phyloP scores from a whole-genome alignment of 495 filamentous ascomycete genomes.

The Podospora fimiseda region DNA sequence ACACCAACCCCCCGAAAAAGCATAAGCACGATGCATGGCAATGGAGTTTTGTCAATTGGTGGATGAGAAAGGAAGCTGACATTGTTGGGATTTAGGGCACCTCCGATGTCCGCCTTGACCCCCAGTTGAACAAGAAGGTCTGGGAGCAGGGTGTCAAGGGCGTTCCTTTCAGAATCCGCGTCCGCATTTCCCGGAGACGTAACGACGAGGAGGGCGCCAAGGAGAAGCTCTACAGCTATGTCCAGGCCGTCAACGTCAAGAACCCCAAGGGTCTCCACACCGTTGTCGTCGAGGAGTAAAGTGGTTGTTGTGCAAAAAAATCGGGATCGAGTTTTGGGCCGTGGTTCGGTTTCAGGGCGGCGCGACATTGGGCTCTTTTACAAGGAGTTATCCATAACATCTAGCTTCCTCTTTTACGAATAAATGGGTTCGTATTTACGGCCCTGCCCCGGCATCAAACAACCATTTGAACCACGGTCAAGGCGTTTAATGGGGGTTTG shows the following conservation, averaged over 20 bases:
- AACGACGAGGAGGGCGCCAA: slow-evolving; percentile 99
- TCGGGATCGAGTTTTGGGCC: slow-evolving; percentile 25
- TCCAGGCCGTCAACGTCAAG: slow-evolving; percentile 99
- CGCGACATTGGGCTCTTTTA: slow-evolving; percentile 38
- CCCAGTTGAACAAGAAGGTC: slow-evolving; percentile 99
- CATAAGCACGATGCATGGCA: no score
- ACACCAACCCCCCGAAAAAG: slow-evolving; percentile 3
- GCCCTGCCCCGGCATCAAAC: slow-evolving; percentile 28
- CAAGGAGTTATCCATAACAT: slow-evolving; percentile 47
- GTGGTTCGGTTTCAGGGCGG: slow-evolving; percentile 38
- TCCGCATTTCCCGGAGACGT: slow-evolving; percentile 98
- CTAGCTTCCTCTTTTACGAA: slow-evolving; percentile 46
- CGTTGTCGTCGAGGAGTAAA: slow-evolving; percentile 60
- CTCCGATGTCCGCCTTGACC: slow-evolving; percentile 94
- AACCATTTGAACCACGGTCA: slow-evolving; percentile 14
- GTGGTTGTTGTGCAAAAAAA: slow-evolving; percentile 23
- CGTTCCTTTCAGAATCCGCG: slow-evolving; percentile 89
- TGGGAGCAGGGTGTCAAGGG: slow-evolving; percentile 99
- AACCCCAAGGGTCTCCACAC: slow-evolving; percentile 94
- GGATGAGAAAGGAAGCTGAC: slow-evolving; percentile 20
- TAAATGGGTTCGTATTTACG: slow-evolving; percentile 37
- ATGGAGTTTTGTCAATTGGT: no score
- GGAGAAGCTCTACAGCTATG: slow-evolving; percentile 97
- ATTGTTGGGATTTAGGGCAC: slow-evolving; percentile 62
- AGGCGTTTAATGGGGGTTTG: slow-evolving; percentile 10